Conservation (phyloP, 768 basidiomycete genomes). For the Russula abietina region DNA sequence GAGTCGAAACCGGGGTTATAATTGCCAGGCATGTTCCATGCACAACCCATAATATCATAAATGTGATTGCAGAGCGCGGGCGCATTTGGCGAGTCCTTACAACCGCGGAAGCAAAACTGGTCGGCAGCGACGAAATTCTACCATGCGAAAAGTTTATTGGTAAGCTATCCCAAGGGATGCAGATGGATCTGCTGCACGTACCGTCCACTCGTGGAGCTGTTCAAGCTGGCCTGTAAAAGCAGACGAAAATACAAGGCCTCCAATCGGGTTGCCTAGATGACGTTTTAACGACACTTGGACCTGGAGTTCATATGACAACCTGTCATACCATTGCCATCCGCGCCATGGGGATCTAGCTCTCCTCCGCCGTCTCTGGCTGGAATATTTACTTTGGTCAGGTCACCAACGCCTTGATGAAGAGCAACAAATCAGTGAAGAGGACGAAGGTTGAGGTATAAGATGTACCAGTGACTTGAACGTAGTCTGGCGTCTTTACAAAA, state of each 20-base stretch:
- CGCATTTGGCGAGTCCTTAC: slow-evolving; percentile 47
- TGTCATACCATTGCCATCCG: slow-evolving; percentile 44
- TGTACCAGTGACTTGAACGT: slow-evolving; percentile 38
- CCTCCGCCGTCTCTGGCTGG: slow-evolving; percentile 54
- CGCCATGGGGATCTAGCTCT: slow-evolving; percentile 67
- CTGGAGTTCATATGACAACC: not conserved
- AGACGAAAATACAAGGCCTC: slow-evolving; percentile 65
- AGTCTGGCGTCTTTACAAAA: slow-evolving; percentile 69
- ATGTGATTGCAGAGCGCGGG: slow-evolving; percentile 57
- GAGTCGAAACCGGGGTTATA: slow-evolving; percentile 37
- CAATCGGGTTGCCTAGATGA: slow-evolving; percentile 47
- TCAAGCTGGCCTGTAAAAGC: slow-evolving; percentile 50
- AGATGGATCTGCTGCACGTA: slow-evolving; percentile 27
- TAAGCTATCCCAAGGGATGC: not conserved
- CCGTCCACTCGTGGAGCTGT: slow-evolving; percentile 72
- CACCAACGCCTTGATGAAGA: slow-evolving; percentile 45
- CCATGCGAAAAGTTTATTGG: not conserved
- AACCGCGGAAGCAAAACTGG: slow-evolving; percentile 69
- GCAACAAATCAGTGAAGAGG: not conserved
- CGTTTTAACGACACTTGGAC: not conserved
- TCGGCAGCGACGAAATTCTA: slow-evolving; percentile 57
- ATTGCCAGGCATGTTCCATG: slow-evolving; percentile 55
- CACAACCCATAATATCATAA: slow-evolving; percentile 50
- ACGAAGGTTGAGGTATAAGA: not conserved
- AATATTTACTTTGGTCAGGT: slow-evolving; percentile 61